phyloP scores from a whole-genome alignment of 2,329 filamentous ascomycete species.

The Fusarium decemcellulare region DNA sequence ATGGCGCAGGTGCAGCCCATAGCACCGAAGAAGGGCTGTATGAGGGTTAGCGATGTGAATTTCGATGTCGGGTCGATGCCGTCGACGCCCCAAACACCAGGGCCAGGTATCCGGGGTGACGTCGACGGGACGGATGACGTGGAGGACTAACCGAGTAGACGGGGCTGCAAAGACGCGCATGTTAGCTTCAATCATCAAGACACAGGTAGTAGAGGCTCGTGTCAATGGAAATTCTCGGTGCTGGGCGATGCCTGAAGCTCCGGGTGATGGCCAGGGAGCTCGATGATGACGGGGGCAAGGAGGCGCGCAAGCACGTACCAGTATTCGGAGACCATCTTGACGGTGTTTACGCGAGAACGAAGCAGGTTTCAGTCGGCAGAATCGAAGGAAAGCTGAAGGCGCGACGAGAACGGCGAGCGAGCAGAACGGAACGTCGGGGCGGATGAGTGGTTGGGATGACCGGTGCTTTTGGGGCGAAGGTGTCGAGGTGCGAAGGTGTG shows the following conservation, averaged over 20 bases:
- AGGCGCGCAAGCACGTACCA: conserved; percentile 75
- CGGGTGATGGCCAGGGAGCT: conserved; percentile 49
- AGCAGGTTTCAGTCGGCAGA: conserved; percentile 31
- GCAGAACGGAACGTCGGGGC: conserved; percentile 30
- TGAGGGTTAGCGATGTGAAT: conserved; percentile 51
- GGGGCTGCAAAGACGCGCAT: conserved; percentile 73
- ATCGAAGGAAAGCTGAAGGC: conserved; percentile 28
- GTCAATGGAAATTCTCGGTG: conserved; percentile 22
- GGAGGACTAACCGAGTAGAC: conserved; percentile 94
- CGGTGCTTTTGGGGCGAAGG: conserved; percentile 44
- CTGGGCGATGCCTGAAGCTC: conserved; percentile 48
- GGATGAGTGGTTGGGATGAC: conserved; percentile 46
- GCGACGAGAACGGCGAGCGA: conserved; percentile 31
- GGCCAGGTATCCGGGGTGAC: conserved; percentile 45
- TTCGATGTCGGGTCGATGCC: conserved; percentile 32
- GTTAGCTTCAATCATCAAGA: conserved; percentile 60
- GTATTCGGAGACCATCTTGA: conserved; percentile 83
- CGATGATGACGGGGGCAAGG: conserved; percentile 48
- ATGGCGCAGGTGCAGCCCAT: conserved; percentile 98
- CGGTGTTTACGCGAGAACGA: conserved; percentile 49
- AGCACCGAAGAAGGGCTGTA: conserved; percentile 90
- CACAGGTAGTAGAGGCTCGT: conserved; percentile 5
- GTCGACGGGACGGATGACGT: conserved; percentile 48
- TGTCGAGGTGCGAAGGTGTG: conserved; percentile 45
- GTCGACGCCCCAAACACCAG: conserved; percentile 36